Conservation (phyloP, 371 early-diverging fungal species). For the Syncephalis plumigaleata region DNA sequence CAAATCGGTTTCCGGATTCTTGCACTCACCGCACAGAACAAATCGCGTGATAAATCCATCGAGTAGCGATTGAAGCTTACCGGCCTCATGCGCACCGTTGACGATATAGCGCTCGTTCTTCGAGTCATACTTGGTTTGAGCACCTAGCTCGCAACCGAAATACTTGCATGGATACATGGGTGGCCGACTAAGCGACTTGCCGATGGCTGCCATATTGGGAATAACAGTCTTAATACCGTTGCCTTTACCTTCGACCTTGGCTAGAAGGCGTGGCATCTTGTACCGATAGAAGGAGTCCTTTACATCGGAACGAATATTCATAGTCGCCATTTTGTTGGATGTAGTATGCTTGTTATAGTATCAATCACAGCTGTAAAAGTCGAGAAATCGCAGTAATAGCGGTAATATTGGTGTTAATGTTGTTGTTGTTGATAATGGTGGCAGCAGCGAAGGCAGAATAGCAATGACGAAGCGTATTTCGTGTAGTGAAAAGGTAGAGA, state of each 20-base stretch:
- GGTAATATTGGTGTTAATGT: not conserved
- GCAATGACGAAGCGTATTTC: no score
- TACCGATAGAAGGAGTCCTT: slow-evolving; percentile 96
- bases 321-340: slow-evolving; percentile 33
- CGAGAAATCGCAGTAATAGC: not conserved
- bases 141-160: slow-evolving; percentile 95
- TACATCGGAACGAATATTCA: slow-evolving; percentile 75
- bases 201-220: slow-evolving; percentile 94
- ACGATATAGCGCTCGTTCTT: slow-evolving; percentile 90
- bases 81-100: slow-evolving; percentile 91
- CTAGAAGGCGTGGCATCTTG: slow-evolving; percentile 93
- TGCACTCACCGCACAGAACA: slow-evolving; percentile 91
- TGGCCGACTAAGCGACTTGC: slow-evolving; percentile 81
- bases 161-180: slow-evolving; percentile 84
- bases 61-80: slow-evolving; percentile 73
- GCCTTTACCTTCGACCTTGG: slow-evolving; percentile 95
- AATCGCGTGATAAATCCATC: slow-evolving; percentile 93
- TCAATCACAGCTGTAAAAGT: no score
- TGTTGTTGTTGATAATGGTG: no score
- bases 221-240: slow-evolving; percentile 99
- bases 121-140: slow-evolving; percentile 82
- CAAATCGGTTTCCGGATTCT: slow-evolving; percentile 97
- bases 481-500: not conserved
- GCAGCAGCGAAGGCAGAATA: no score
- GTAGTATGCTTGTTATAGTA: no score